A percentile compares a stretch with the other conserved stretches of the same genome.
phyloP scores from a whole-genome alignment of 495 filamentous ascomycete genomes.

The Penicillium desertorum region DNA sequence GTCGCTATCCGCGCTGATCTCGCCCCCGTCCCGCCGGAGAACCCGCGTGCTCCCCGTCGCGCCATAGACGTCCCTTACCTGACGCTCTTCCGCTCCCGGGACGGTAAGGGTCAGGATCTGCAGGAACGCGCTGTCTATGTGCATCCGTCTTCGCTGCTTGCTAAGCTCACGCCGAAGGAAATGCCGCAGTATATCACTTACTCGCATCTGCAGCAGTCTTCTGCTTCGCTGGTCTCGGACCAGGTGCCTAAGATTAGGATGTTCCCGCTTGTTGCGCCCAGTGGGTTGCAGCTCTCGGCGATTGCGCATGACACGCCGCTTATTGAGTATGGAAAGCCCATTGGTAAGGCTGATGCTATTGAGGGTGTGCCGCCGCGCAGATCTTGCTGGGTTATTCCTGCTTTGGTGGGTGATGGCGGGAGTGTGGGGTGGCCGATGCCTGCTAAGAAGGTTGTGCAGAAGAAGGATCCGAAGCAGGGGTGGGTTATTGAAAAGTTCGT shows the following conservation, averaged over 20 bases:
- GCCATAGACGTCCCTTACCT: conserved; percentile 90
- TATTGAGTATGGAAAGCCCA: conserved; percentile 82
- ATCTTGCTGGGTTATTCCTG: conserved; percentile 80
- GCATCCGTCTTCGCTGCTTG: conserved; percentile 78
- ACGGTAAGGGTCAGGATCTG: conserved; percentile 48
- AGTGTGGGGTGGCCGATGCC: conserved; percentile 81
- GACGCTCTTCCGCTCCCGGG: conserved; percentile 73
- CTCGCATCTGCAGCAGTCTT: conserved; percentile 73
- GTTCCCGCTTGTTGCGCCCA: conserved; percentile 80
- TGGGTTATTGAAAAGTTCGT: conserved; percentile 74
- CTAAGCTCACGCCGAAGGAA: conserved; percentile 66
- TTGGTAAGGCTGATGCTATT: conserved; percentile 69
- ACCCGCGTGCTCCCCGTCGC: conserved; percentile 66
- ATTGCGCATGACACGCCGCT: conserved; percentile 85
- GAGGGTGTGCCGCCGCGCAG: conserved; percentile 57
- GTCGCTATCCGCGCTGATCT: conserved; percentile 91
- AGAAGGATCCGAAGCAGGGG: conserved; percentile 63
- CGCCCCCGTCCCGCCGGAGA: conserved; percentile 68
- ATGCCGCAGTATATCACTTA: conserved; percentile 87
- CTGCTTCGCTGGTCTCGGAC: conserved; percentile 44
- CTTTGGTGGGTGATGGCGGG: conserved; percentile 63
- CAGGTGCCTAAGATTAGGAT: conserved; percentile 78
- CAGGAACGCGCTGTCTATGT: conserved; percentile 70
- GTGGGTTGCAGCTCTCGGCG: conserved; percentile 69
- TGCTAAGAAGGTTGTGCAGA: conserved; percentile 78